Evolutionary conservation across 1,139 yeast genomes (phyloP).

Genomic region (Geotrichum fermentans): DNA sequence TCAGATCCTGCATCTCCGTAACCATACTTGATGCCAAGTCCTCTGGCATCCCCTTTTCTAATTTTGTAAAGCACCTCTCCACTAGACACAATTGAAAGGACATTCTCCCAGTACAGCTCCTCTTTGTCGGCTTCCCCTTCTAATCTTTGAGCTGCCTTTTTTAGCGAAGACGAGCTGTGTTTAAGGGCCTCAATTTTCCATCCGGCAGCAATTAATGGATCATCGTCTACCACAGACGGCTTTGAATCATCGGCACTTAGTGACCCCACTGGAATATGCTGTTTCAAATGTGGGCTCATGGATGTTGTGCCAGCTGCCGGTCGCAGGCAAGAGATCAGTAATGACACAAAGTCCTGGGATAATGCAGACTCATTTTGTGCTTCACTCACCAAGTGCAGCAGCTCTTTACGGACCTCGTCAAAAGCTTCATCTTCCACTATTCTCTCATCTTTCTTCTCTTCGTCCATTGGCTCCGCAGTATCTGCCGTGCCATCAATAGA

Average conservation of each 20-base stretch:
- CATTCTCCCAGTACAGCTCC: constrained; percentile 66
- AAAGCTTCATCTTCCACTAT: constrained; percentile 45
- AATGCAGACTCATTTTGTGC: constrained; percentile 88
- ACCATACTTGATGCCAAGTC: constrained; percentile 80
- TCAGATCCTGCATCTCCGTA: constrained; percentile 86
- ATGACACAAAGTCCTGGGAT: constrained; percentile 79
- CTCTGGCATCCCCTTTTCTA: constrained; percentile 48
- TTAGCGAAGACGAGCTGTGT: constrained; percentile 51
- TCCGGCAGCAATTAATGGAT: constrained; percentile 60
- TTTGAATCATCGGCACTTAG: constrained; percentile 56
- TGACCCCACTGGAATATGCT: constrained; percentile 75
- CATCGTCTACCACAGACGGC: constrained; percentile 33
- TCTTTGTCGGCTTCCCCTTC: constrained; percentile 57
- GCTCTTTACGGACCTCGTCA: constrained; percentile 51
- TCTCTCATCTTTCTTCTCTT: constrained; percentile 23
- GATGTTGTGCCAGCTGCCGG: constrained; percentile 84
- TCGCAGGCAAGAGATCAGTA: constrained; percentile 71
- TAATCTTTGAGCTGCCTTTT: constrained; percentile 50
- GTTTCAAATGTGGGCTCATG: constrained; percentile 80
- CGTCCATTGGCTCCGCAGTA: constrained; percentile 14
- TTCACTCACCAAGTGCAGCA: constrained; percentile 48
- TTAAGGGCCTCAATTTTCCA: constrained; percentile 76
- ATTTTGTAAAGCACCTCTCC: constrained; percentile 73
- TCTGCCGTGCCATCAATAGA: constrained; percentile 15
- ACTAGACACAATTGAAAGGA: constrained; percentile 49